Evolutionary conservation across 225 moss, liverwort and hornwort species (phyloP).

Genomic region (Lunularia cruciata): DNA sequence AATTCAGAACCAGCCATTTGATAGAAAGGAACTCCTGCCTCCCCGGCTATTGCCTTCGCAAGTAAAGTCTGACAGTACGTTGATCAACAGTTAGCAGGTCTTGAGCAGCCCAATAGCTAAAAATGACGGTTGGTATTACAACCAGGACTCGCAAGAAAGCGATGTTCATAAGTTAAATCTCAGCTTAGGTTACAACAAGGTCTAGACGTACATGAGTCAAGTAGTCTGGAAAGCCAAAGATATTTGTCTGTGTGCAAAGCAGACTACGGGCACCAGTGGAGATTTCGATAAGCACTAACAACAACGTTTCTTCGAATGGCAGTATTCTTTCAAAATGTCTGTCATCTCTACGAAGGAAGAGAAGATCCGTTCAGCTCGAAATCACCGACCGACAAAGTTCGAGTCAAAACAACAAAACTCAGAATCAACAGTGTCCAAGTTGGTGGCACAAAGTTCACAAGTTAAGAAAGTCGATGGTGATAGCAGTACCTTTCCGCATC

Average conservation of each 20-base stretch:
- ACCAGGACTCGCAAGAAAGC: neutral
- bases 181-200: too few species aligned
- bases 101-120: neutral
- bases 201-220: too few species aligned
- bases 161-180: too few species aligned
- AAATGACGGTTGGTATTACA: neutral
- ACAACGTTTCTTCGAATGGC: too few species aligned
- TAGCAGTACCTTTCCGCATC: slow-evolving; percentile 72
- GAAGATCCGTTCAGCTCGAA: too few species aligned
- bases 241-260: too few species aligned
- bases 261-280: too few species aligned
- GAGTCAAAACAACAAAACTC: neutral
- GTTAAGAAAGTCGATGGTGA: neutral
- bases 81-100: neutral
- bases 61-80: slow-evolving; percentile 55
- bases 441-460: neutral
- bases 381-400: too few species aligned
- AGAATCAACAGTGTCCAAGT: neutral
- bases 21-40: slow-evolving; percentile 97
- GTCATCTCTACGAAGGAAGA: too few species aligned
- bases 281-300: too few species aligned
- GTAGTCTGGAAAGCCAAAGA: too few species aligned
- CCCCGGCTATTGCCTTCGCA: slow-evolving; percentile 98
- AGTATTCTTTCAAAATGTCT: neutral
- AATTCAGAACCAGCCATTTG: slow-evolving; percentile 99